phyloP scores from a whole-genome alignment of 169 alveolate genomes.

The Babesia ovis region DNA sequence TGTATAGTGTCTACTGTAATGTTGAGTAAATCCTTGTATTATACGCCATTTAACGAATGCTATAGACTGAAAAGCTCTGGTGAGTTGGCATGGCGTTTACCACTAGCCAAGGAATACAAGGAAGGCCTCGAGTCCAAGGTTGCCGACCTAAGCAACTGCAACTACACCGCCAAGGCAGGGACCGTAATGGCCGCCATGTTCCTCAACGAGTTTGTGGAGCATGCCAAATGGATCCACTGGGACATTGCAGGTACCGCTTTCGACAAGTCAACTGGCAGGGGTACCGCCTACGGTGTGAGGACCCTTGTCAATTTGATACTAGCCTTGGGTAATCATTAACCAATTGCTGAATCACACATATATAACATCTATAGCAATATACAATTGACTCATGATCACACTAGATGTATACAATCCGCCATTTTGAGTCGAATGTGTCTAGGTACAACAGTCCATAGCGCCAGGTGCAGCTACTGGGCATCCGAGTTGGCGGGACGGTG shows the following conservation, averaged over 20 bases:
- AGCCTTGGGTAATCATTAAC: slow-evolving; percentile 9
- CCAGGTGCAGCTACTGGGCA: too few species aligned
- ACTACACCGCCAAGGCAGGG: slow-evolving; percentile 76
- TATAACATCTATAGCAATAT: too few species aligned
- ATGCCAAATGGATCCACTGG: slow-evolving; percentile 89
- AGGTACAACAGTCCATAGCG: too few species aligned
- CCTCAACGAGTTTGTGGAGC: slow-evolving; percentile 86
- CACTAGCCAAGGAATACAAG: slow-evolving; percentile 83
- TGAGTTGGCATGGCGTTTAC: slow-evolving; percentile 88
- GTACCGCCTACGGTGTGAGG: slow-evolving; percentile 85
- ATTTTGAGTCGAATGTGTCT: too few species aligned
- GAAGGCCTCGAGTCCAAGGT: slow-evolving; percentile 78
- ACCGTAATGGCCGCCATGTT: slow-evolving; percentile 91
- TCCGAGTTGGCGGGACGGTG: too few species aligned
- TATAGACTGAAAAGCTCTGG: slow-evolving; percentile 69
- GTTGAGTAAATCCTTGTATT: too few species aligned
- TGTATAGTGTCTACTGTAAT: too few species aligned
- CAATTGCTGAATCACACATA: too few species aligned
- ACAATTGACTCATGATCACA: too few species aligned
- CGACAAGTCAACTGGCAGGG: slow-evolving; percentile 68
- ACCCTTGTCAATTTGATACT: slow-evolving; percentile 66
- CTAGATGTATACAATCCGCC: too few species aligned
- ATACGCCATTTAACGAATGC: too few species aligned
- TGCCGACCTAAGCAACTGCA: slow-evolving; percentile 88
- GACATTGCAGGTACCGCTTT: slow-evolving; percentile 95